phyloP scores from a whole-genome alignment of 306 rosid species.

The Gillenia trifoliata region DNA sequence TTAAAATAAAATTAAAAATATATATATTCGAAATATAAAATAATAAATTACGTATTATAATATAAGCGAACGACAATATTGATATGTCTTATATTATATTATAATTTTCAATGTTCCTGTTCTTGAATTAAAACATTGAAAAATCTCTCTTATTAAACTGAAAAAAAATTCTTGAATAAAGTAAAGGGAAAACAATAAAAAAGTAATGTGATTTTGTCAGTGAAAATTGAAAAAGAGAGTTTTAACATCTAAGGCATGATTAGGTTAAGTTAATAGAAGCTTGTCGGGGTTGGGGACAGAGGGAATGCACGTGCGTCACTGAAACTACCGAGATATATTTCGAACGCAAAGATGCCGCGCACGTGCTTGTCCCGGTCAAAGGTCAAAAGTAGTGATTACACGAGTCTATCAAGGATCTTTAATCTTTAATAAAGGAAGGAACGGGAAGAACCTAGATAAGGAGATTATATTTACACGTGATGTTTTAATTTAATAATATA shows the following conservation, averaged over 20 bases:
- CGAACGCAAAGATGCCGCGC: constrained; percentile 49
- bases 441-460: not conserved
- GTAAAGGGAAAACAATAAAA: not conserved
- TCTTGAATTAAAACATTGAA: too few relatives aligned
- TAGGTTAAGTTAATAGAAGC: constrained; percentile 41
- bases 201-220: not conserved
- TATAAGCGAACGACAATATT: too few relatives aligned
- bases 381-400: constrained; percentile 61
- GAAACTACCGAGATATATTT: constrained; percentile 54
- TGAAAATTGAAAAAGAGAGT: constrained; percentile 9
- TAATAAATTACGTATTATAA: too few relatives aligned
- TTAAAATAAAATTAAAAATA: too few relatives aligned
- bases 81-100: too few relatives aligned
- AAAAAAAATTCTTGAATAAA: not conserved
- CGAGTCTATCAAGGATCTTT: constrained; percentile 17
- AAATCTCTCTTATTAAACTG: not conserved
- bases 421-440: not conserved
- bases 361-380: constrained; percentile 71
- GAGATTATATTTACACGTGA: too few relatives aligned
- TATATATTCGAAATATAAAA: not conserved
- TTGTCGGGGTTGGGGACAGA: constrained; percentile 35
- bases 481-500: too few relatives aligned
- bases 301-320: constrained; percentile 74
- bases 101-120: too few relatives aligned
- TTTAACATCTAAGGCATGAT: constrained; percentile 49